These are phyloP conservation scores for Tulasnella sp. DNA, from an alignment of 768 basidiomycete species.

Conservation along the genomic window DNA sequence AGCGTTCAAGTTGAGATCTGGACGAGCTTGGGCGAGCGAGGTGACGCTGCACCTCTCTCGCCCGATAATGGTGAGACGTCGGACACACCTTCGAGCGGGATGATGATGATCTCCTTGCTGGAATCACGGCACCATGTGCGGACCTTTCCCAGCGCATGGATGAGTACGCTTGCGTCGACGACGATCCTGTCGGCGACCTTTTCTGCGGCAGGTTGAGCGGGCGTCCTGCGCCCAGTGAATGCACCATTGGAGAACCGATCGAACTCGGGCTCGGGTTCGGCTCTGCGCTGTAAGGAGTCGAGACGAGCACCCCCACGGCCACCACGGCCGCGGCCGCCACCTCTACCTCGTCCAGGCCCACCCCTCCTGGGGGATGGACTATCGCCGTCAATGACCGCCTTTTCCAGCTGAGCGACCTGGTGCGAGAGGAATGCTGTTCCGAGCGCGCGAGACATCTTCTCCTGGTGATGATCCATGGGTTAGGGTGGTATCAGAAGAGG, in stretches of 20 bases:
- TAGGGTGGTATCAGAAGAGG: not conserved
- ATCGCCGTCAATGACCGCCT: constrained; percentile 37
- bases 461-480: constrained; percentile 5
- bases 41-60: too few relatives aligned
- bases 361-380: constrained; percentile 20
- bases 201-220: too few relatives aligned
- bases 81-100: constrained; percentile 85
- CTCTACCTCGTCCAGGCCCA: constrained; percentile 14
- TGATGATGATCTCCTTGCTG: constrained; percentile 62
- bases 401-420: constrained; percentile 80
- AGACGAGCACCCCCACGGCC: not conserved
- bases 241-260: not conserved
- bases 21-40: too few relatives aligned
- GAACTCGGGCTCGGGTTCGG: not conserved
- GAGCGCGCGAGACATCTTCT: constrained; percentile 63
- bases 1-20: too few relatives aligned
- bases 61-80: too few relatives aligned
- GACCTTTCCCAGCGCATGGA: constrained; percentile 64
- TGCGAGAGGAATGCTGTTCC: constrained; percentile 80
- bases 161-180: constrained; percentile 69
- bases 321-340: constrained; percentile 12
- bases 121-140: constrained; percentile 73
- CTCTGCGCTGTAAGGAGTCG: not conserved
- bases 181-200: constrained; percentile 32
- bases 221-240: not conserved